These are phyloP conservation scores for Emergomyces orientalis DNA, from an alignment of 2,329 filamentous ascomycete genomes.

Conservation along the genomic window DNA sequence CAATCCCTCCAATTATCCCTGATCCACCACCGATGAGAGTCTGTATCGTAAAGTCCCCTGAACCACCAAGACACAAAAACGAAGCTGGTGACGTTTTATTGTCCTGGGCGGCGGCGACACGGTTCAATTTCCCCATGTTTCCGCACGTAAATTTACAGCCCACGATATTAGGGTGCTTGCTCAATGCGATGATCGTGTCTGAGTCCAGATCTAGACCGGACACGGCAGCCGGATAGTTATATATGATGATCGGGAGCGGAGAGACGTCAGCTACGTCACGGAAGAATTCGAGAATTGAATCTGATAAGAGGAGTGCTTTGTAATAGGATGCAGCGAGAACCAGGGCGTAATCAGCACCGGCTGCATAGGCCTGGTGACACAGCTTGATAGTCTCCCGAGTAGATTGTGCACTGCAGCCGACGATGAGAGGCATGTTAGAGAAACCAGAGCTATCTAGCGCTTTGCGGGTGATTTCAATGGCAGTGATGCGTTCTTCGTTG, in stretches of 20 bases:
- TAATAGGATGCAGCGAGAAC: slow-evolving; percentile 78
- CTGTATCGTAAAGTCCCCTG: slow-evolving; percentile 64
- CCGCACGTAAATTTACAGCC: slow-evolving; percentile 90
- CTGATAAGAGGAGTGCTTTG: slow-evolving; percentile 64
- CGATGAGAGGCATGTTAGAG: slow-evolving; percentile 64
- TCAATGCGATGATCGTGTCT: slow-evolving; percentile 71
- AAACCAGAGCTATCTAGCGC: slow-evolving; percentile 79
- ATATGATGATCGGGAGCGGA: slow-evolving; percentile 67
- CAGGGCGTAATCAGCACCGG: slow-evolving; percentile 71
- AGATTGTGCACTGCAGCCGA: slow-evolving; percentile 71
- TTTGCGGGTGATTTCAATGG: slow-evolving; percentile 68
- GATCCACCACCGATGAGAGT: slow-evolving; percentile 59
- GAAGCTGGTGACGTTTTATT: neutral
- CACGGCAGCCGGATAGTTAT: slow-evolving; percentile 86
- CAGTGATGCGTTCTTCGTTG: slow-evolving; percentile 62
- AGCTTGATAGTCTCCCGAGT: slow-evolving; percentile 69
- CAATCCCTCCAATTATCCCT: slow-evolving; percentile 62
- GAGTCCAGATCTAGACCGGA: slow-evolving; percentile 84
- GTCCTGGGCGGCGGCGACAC: slow-evolving; percentile 44
- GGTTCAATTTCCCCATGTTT: slow-evolving; percentile 79
- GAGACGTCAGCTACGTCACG: slow-evolving; percentile 63
- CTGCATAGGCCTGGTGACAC: slow-evolving; percentile 54
- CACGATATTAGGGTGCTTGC: slow-evolving; percentile 71
- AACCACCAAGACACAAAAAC: slow-evolving; percentile 61
- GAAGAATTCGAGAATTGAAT: slow-evolving; percentile 64